Base-by-base conservation (phyloP, 306 rosid genomes). In the Cajanus cajan region DNA sequence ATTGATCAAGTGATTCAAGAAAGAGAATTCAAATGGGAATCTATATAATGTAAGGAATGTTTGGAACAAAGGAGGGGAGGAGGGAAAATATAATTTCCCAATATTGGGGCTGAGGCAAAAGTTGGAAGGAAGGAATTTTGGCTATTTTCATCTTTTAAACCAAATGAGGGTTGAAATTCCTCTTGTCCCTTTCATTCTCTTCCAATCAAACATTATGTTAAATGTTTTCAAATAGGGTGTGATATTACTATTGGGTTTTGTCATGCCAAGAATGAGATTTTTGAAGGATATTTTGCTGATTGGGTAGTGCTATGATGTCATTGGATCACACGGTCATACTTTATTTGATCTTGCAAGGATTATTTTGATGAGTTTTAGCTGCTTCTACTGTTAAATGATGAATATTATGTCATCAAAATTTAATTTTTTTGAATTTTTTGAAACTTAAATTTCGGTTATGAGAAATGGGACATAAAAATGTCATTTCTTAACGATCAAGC, bases 1-100 rank as follows among this genome's bases (percentile, higher is more conserved):
- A 71, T 71, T 80, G 57, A 36, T 71, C 7, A 66, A 47, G 65
- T 73, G 51, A 65, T 57, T 75, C 5, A 22, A 40, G 39, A 66
- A 2, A 34, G 50, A 61, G 31, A 21, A 54, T 54, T 79, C 43
- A 34, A 36, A 14, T 71, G 6, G 75, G 68, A 52, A 73, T 70
- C 43, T 71, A 43, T 13, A 44, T 19, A 22, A 15, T 47, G 48
- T 57, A 63, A n/a, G 48, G n/a, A 0, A 7, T 18, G 28, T 18
- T 37, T 37, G 48, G 48, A 34, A 18, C 50, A 9, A 19, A 8
- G n/a, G 31, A 34, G 16, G 48, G 47, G 12, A 64, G 48, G 47
- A 16, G 25, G 70, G 37, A 65, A 36, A 64, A 36, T 37, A 18
- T 16, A 64, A 4, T 65, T 28, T 65, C 15, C 25, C 15, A 33